Base-by-base conservation (phyloP, 345 rosid genomes). In the Acer negundo region DNA sequence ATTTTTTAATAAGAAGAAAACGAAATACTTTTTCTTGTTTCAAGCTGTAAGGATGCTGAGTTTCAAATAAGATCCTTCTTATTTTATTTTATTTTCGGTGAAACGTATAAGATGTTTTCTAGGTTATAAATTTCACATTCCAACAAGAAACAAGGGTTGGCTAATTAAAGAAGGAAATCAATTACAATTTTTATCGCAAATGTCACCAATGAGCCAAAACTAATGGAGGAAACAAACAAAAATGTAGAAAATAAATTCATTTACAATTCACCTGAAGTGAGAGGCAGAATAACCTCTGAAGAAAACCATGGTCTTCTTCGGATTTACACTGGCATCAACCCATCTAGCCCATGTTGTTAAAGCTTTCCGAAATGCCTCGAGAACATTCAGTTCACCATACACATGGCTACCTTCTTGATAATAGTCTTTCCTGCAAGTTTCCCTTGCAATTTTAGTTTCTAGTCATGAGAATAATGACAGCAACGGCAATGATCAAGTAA, bases 321-420 rank as follows among this genome's bases (percentile, higher is more conserved):
- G 93, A 82, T 96, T 85, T 55, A 94, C 74, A 77, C 85, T 88
- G 75, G 92, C 87, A 84, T 96, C 98, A 35, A 96, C 88, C 99
- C 99, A 96, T 85, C 87, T 90, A 22, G 85, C 87, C 99, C 98
- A 96, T 2, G 99, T 92, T 0, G 95, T 94, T 42, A 96, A 84
- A 31, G 97, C 98, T 86, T 86, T 96, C 15, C 95, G 80, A 47
- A 96, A 96, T 55, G 99, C 98, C 85, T 94, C 98, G 0, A 92
- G 86, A 72, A 92, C 98, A 77, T 96, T 91, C 71, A 96, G 80
- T 62, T 92, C 97, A 61, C 77, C 15, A 55, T 94, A 89, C 2
- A 96, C 90, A 82, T 88, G 93, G 78, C 85, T 91, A 40, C 99
- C 98, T 85, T 91, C 98, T 85, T 96, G 98, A 75, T 96, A 96